A percentile compares a stretch with the other conserved stretches of the same genome.
Conservation (phyloP, 352 stramenopile genomes). For the Phytopythium delawarense region DNA sequence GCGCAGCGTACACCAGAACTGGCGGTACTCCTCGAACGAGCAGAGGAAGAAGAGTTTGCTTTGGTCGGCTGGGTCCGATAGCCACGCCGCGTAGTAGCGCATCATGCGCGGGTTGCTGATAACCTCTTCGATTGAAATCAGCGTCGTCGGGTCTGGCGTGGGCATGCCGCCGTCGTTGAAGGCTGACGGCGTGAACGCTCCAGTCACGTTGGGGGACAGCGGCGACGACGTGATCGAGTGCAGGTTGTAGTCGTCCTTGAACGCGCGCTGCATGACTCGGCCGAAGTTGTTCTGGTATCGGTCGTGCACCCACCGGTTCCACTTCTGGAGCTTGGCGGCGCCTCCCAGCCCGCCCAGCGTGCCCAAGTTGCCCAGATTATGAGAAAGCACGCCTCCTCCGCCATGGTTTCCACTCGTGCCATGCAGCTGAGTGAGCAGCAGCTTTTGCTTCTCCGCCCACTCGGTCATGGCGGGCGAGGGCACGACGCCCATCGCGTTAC, state of each 20-base stretch:
- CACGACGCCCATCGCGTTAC: constrained; percentile 14
- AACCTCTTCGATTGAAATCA: constrained; percentile 76
- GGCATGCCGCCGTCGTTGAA: constrained; percentile 10
- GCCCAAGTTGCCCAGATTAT: constrained; percentile 23
- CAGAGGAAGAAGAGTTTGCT: constrained; percentile 83
- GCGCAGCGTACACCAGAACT: constrained; percentile 67
- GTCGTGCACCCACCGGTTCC: constrained; percentile 75
- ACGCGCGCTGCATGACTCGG: constrained; percentile 59
- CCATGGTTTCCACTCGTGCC: constrained; percentile 10
- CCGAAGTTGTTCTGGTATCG: constrained; percentile 72
- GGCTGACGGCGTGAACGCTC: constrained; percentile 24
- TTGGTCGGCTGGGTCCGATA: constrained; percentile 44
- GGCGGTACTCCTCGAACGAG: constrained; percentile 71
- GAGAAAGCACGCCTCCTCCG: constrained; percentile 12
- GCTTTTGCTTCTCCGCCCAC: constrained; percentile 75
- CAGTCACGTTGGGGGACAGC: background rate
- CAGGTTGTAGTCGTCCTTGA: constrained; percentile 54
- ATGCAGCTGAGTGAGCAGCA: constrained; percentile 54
- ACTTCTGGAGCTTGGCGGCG: constrained; percentile 79
- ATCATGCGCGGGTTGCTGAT: constrained; percentile 80
- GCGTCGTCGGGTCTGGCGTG: constrained; percentile 32
- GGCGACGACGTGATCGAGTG: constrained; percentile 12
- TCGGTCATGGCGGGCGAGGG: constrained; percentile 50
- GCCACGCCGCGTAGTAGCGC: constrained; percentile 71
- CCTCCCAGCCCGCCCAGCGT: constrained; percentile 32